A percentile compares a stretch with the other conserved stretches of the same genome.
These are phyloP conservation scores for Talaromyces adpressus DNA, from an alignment of 495 filamentous ascomycete species.

Conservation along the genomic window DNA sequence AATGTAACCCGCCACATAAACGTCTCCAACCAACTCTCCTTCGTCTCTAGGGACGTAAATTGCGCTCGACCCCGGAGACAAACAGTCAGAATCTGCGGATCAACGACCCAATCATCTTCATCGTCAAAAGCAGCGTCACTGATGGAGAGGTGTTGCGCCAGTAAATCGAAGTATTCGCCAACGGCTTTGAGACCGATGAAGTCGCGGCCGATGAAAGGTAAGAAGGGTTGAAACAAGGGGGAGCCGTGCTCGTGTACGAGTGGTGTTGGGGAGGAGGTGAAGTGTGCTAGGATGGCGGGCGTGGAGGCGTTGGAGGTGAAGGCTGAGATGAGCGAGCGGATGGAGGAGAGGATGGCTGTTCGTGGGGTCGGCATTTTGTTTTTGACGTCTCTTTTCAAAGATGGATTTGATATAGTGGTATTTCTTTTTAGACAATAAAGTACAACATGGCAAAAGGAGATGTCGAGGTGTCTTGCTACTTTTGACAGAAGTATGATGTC, in stretches of 20 bases:
- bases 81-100: slow-evolving; percentile 35
- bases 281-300: slow-evolving; percentile 35
- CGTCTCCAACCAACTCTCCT: slow-evolving; percentile 50
- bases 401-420: neutral
- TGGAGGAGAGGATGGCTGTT: slow-evolving; percentile 31
- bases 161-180: slow-evolving; percentile 37
- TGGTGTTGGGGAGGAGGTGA: slow-evolving; percentile 36
- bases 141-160: slow-evolving; percentile 34
- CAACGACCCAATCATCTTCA: slow-evolving; percentile 42
- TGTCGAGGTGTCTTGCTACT: neutral
- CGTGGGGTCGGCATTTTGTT: slow-evolving; percentile 14
- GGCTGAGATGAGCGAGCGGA: slow-evolving; percentile 37
- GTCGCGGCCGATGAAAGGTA: slow-evolving; percentile 52
- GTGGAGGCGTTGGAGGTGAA: slow-evolving; percentile 30
- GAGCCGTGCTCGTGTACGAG: slow-evolving; percentile 48
- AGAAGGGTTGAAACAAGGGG: slow-evolving; percentile 6
- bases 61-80: slow-evolving; percentile 39
- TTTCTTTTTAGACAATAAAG: neutral
- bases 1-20: slow-evolving; percentile 50
- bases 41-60: slow-evolving; percentile 44
- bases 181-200: slow-evolving; percentile 44
- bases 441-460: neutral
- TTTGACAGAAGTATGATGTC: slow-evolving; percentile 1
- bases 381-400: neutral
- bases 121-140: slow-evolving; percentile 44